These are phyloP conservation scores for Fragilariopsis cylindrus DNA, from an alignment of 108 stramenopile species.

Conservation along the genomic window DNA sequence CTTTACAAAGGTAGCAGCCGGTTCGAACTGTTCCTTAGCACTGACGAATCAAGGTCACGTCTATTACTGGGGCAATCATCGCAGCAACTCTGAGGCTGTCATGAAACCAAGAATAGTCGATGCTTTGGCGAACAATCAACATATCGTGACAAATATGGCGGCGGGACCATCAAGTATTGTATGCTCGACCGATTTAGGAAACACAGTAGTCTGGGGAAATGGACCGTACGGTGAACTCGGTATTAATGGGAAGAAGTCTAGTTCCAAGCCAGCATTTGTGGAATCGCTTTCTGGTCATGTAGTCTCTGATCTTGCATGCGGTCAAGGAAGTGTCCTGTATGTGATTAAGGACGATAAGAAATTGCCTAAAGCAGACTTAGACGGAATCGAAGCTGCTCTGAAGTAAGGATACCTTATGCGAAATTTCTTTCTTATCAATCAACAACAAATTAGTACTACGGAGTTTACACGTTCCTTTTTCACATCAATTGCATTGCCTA, in stretches of 20 bases:
- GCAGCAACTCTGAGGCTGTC: conserved; percentile 67
- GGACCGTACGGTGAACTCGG: conserved; percentile 82
- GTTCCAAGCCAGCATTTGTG: conserved; percentile 81
- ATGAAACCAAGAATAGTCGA: conserved; percentile 82
- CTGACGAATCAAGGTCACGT: conserved; percentile 75
- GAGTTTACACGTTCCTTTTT: no score
- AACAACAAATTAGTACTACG: no score
- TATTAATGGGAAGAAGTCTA: conserved; percentile 70
- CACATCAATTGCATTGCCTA: no score
- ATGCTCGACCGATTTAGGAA: conserved; percentile 61
- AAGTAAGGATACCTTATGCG: not conserved
- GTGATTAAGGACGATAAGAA: conserved; percentile 67
- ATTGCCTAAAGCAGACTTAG: conserved; percentile 50
- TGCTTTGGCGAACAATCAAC: conserved; percentile 84
- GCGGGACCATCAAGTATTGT: conserved; percentile 68
- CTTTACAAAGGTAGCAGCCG: conserved; percentile 51
- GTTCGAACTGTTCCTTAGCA: conserved; percentile 67
- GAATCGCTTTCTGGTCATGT: conserved; percentile 53
- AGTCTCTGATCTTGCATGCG: conserved; percentile 68
- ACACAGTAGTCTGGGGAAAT: conserved; percentile 87
- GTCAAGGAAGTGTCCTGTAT: conserved; percentile 80
- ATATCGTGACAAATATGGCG: conserved; percentile 65
- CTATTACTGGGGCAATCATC: conserved; percentile 87
- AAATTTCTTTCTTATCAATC: no score
- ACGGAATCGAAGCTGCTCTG: conserved; percentile 51